Conservation (phyloP, 768 basidiomycete genomes). For the Tubosaeta sp. region DNA sequence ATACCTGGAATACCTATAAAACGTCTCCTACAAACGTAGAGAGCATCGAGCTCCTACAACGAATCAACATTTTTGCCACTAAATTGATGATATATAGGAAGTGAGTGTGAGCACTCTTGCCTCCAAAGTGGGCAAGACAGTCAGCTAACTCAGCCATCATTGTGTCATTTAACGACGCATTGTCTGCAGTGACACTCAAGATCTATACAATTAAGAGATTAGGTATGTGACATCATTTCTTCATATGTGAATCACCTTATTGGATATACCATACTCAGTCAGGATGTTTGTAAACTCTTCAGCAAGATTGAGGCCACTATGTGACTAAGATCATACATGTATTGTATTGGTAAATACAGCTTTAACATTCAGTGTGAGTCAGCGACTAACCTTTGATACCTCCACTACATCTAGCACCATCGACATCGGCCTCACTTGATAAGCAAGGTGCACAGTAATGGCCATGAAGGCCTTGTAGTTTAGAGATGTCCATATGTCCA, state of each 20-base stretch:
- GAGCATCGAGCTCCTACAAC: too few relatives aligned
- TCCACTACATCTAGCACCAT: slow-evolving; percentile 31
- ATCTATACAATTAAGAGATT: not conserved
- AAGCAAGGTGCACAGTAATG: not conserved
- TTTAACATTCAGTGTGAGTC: not conserved
- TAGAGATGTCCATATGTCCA: not conserved
- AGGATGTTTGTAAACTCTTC: not conserved
- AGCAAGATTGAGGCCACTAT: not conserved
- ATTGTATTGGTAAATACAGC: too few relatives aligned
- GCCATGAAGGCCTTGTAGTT: not conserved
- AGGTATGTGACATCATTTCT: not conserved
- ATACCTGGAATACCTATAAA: too few relatives aligned
- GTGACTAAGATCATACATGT: not conserved
- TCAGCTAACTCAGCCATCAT: not conserved
- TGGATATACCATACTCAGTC: not conserved
- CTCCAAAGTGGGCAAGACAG: not conserved
- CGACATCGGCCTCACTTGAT: not conserved
- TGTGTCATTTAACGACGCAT: not conserved
- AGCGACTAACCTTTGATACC: slow-evolving; percentile 9
- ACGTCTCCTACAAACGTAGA: too few relatives aligned
- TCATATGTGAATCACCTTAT: slow-evolving; percentile 1
- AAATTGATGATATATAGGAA: slow-evolving; percentile 22
- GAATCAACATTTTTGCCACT: slow-evolving; percentile 30
- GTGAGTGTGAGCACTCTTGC: slow-evolving; percentile 7
- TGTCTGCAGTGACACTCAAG: slow-evolving; percentile 1